Evolutionary conservation across 257 asterid genomes (phyloP), one percentile per base, ranked within the genome.

Genomic region (Paraleonurus japonicus): DNA sequence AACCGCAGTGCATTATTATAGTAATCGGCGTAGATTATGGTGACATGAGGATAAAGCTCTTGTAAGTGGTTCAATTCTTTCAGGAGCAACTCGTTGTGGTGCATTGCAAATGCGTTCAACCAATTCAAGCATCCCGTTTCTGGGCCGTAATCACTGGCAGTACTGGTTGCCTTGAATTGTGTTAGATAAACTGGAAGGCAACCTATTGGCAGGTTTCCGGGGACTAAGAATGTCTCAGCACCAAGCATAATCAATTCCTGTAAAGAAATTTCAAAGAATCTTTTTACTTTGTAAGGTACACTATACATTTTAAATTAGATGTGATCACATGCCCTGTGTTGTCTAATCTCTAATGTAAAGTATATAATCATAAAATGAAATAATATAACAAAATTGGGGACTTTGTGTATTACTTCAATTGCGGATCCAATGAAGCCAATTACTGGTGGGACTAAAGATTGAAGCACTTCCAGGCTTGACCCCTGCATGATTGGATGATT

Each of bases 161-260:
- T 23, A 5, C 67, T 53, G 1, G 70, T 68, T 2, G 60, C 43
- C 19, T 60, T 33, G 70, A 39, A 84, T 11, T 45, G n/a, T 27
- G 88, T 61, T 20, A 81, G 79, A 48, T 70, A 81, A 17, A 3
- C 0, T 12, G 89, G 65, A 11, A 28, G 0, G 28, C 95, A 88
- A 8, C 95, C 95, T 3, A 73, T 12, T 24, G 95, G 87, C 0
- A 71, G 5, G 67, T 59, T 66, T 23, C 87, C 85, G 0, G 95
- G 89, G 23, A 85, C 88, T 35, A 88, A n/a, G 11, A 85, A 17
- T 28, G 83, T 84, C 27, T 17, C 54, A 1, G 76, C 91, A 51
- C 89, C 89, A 17, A 82, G 69, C 71, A 80, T 72, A 65, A 88
- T 76, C 33, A 87, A 15, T 64, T 82, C 90, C 89, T 85, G 50